Evolutionary conservation across 352 stramenopile genomes (phyloP), one percentile per base, ranked within the genome.

Genomic region (Peronospora farinosa): DNA sequence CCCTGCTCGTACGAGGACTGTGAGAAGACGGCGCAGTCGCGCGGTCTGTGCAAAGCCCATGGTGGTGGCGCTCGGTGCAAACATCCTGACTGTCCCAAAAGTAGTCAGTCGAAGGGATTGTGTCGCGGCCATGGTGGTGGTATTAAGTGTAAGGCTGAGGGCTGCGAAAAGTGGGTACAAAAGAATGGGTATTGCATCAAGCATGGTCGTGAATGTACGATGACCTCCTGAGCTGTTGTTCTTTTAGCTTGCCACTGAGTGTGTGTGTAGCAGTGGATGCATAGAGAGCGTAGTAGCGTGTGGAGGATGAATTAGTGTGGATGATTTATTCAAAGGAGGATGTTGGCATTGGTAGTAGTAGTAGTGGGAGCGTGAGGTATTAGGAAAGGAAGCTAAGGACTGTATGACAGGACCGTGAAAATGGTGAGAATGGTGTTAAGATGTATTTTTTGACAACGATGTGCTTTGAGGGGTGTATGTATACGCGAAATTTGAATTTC

Each of bases 171-270:
- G 63, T 91, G 82, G 80, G 80, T 92, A 55, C 82, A 93, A 66
- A 90, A 88, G 70, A 92, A 92, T 54, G 82, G 80, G 43, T 93
- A 89, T 62, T 93, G 82, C 65, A 92, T 92, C 63, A 91, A 92
- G 67, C 82, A 93, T 60, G 82, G 80, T 44, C 80, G 82, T 57
- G 82, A 92, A 55, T 69, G 63, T 57, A 48, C 78, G 16, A 73
- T 79, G 69, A 84, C 66, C 27, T 71, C 74, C 30, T 88, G 59
- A 79, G 33, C n/a, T 16, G 40, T 32, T 55, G n/a, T 23, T 19
- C 28, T 38, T 27, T 27, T 16, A 59, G 36, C 46, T 51, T 32
- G 15, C 17, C 27, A 41, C 27, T 45, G 40, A 40, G 42, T 45
- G 35, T 57, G 23, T 27, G 40, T 35, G 57, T 31, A 30, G 36